Percentiles rank a stretch among this genome's conserved stretches.
These are phyloP conservation scores for Sporormia fimetaria DNA, from an alignment of 495 filamentous ascomycete genomes.

Conservation along the genomic window DNA sequence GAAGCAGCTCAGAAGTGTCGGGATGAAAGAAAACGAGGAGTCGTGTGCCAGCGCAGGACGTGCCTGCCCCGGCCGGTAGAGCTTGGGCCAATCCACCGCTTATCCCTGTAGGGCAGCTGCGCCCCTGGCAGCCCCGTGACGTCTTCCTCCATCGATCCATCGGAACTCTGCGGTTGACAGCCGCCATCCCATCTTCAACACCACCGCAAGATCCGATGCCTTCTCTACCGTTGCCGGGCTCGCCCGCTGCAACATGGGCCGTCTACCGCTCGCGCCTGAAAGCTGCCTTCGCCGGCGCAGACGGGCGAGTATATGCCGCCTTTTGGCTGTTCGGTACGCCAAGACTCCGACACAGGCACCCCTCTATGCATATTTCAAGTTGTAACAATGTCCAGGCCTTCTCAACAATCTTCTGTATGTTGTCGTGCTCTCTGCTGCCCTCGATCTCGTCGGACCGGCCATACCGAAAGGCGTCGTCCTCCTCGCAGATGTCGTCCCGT, in stretches of 20 bases:
- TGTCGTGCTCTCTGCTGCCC: slow-evolving; percentile 87
- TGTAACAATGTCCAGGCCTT: slow-evolving; percentile 46
- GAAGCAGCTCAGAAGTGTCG: too few species aligned
- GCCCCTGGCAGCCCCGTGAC: too few species aligned
- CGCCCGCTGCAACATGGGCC: slow-evolving; percentile 64
- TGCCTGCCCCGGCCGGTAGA: too few species aligned
- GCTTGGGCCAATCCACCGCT: too few species aligned
- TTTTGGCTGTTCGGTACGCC: slow-evolving; percentile 89
- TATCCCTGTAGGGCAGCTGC: too few species aligned
- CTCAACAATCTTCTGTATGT: slow-evolving; percentile 99
- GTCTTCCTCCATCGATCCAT: too few species aligned
- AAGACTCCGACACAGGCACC: too few species aligned
- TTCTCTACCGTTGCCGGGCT: slow-evolving; percentile 58
- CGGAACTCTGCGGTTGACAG: background rate
- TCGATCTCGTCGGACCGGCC: slow-evolving; percentile 78
- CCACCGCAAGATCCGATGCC: slow-evolving; percentile 5
- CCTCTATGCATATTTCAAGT: slow-evolving; percentile 2
- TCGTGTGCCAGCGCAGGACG: too few species aligned
- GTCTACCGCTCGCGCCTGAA: slow-evolving; percentile 54
- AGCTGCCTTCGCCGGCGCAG: slow-evolving; percentile 52
- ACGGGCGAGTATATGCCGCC: slow-evolving; percentile 61
- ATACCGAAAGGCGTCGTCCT: slow-evolving; percentile 87
- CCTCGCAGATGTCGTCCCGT: slow-evolving; percentile 82
- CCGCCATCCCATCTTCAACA: background rate
- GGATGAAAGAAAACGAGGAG: too few species aligned